Evolutionary conservation across 257 asterid species (phyloP).

Genomic region (Scutellaria galericulata): DNA sequence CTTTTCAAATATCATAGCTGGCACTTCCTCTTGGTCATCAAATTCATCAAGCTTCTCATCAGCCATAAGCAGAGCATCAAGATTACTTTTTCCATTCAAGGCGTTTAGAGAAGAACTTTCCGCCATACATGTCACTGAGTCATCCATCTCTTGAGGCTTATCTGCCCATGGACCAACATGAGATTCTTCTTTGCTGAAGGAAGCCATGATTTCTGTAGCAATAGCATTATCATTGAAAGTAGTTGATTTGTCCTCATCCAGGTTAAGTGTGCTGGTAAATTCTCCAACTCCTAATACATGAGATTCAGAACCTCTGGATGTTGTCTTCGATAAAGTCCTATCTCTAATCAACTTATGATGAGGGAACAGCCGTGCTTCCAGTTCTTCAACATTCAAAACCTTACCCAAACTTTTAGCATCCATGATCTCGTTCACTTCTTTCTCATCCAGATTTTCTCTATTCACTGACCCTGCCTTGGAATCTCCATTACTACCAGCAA

Average conservation of each 20-base stretch:
- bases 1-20: constrained; percentile 57
- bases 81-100: constrained; percentile 37
- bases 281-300: constrained; percentile 28
- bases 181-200: constrained; percentile 36
- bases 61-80: constrained; percentile 57
- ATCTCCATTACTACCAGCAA: constrained; percentile 45
- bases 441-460: constrained; percentile 35
- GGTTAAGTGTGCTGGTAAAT: constrained; percentile 34
- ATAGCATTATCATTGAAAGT: constrained; percentile 48
- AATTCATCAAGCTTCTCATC: constrained; percentile 70
- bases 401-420: constrained; percentile 50
- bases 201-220: constrained; percentile 46
- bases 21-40: constrained; percentile 60
- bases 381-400: constrained; percentile 63
- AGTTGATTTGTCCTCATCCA: constrained; percentile 34
- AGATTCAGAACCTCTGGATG: constrained; percentile 28
- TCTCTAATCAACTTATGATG: constrained; percentile 81
- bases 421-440: constrained; percentile 34
- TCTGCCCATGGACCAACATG: constrained; percentile 25
- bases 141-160: constrained; percentile 67
- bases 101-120: constrained; percentile 39
- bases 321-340: constrained; percentile 59
- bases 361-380: constrained; percentile 82
- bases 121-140: constrained; percentile 31
- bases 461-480: constrained; percentile 35